Evolutionary conservation across 2,329 filamentous ascomycete genomes (phyloP), one percentile per base, ranked within the genome.

Genomic region (Penicillium verrucosum): DNA sequence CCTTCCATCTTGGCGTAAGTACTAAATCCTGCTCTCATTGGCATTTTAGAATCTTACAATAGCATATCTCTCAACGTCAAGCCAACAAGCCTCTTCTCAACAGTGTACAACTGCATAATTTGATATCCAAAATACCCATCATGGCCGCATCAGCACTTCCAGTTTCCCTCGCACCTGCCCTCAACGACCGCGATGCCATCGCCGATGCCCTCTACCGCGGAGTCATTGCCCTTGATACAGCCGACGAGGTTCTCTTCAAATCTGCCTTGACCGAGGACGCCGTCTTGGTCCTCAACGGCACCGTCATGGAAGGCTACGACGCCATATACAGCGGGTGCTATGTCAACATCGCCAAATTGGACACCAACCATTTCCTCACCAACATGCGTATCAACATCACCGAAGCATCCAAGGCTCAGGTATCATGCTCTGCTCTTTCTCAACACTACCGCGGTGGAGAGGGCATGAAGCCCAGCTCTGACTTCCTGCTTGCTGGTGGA

Each of bases 151-250:
- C 36, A 9, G n/a, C n/a, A 38, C 36, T 38, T 11, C 36, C 36
- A 11, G 36, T 4, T 11, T 38, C 36, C 36, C 36, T 18, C 36
- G 18, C 36, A 11, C 58, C 60, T 8, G 45, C 62, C 23, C 64
- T 71, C 23, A 65, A 46, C 51, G 58, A 44, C 42, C 64, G 69
- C 21, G 71, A 74, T 21, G 70, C 71, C 25, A 65, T 75, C 45
- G 47, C 60, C n/a, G 72, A 74, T 49, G 62, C 70, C 16, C 30
- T 73, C 32, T 67, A 71, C 59, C 70, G 72, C 40, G 58, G 48
- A 52, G 54, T 69, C 27, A 51, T 59, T 12, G 64, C 56, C 42
- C 57, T 71, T 27, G 72, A 75, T 60, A 68, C 57, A 41, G 57
- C 62, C 29, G 65, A 72, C 58, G 14, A 48, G 4, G 37, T 51